Conservation (phyloP, 2,329 filamentous ascomycete species). For the Sporothrix variecibatus region DNA sequence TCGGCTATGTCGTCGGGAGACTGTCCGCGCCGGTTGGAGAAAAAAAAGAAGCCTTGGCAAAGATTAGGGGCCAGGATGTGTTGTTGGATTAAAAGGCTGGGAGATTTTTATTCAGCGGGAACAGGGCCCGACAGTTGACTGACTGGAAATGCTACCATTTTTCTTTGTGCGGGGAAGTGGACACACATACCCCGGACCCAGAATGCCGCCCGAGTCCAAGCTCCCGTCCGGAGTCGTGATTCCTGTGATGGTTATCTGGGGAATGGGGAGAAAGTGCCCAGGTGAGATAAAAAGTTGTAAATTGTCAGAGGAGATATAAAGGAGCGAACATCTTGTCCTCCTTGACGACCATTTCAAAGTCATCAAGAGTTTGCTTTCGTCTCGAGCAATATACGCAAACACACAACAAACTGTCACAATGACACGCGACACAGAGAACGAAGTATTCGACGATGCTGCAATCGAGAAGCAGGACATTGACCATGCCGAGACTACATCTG, state of each 20-base stretch:
- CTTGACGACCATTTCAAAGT: background rate
- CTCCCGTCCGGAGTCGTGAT: constrained; percentile 3
- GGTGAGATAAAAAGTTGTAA: no score
- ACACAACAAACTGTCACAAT: background rate
- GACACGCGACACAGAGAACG: background rate
- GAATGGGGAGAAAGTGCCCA: background rate
- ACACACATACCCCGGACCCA: background rate
- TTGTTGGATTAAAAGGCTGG: no score
- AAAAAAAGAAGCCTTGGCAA: background rate
- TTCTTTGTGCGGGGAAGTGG: background rate
- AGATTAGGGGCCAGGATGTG: background rate
- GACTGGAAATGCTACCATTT: background rate
- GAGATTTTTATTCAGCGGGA: no score
- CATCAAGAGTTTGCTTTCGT: no score
- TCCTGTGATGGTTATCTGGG: background rate
- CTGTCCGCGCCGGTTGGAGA: background rate
- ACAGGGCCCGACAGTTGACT: background rate
- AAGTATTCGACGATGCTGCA: background rate
- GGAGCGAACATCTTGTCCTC: background rate
- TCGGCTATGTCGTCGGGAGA: background rate
- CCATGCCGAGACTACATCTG: background rate
- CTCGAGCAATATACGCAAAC: background rate
- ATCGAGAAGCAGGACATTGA: constrained; percentile 9
- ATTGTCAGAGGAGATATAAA: background rate
- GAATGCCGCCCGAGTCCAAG: constrained; percentile 1